phyloP scores from a whole-genome alignment of 129 eudicot genomes.

The Centella asiatica region DNA sequence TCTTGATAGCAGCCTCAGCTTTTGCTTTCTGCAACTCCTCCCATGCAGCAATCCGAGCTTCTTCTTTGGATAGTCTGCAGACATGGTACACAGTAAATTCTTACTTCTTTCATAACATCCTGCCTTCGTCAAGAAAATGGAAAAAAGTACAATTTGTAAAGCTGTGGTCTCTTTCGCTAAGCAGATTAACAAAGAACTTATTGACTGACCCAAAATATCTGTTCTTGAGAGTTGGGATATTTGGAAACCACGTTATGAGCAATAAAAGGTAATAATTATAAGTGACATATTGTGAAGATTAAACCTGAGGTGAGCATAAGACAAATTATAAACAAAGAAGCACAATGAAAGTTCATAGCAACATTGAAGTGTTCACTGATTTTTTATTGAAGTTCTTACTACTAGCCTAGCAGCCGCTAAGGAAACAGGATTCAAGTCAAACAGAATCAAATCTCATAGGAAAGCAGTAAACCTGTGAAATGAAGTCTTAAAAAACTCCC shows the following conservation, averaged over 20 bases:
- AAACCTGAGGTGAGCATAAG: too few relatives aligned
- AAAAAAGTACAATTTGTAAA: background rate
- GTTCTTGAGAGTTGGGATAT: too few relatives aligned
- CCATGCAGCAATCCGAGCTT: conserved; percentile 85
- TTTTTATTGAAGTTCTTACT: background rate
- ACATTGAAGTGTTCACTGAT: too few relatives aligned
- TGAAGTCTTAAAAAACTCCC: too few relatives aligned
- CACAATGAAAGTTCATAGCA: too few relatives aligned
- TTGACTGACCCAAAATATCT: background rate
- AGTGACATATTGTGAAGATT: too few relatives aligned
- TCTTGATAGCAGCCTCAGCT: conserved; percentile 77
- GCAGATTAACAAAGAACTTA: too few relatives aligned
- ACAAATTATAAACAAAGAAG: too few relatives aligned
- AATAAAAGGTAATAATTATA: too few relatives aligned
- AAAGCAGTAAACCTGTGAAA: background rate
- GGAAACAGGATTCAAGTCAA: background rate
- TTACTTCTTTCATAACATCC: background rate
- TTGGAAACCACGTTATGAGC: too few relatives aligned
- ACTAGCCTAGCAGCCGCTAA: background rate
- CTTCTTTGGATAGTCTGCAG: conserved; percentile 66
- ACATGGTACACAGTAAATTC: background rate
- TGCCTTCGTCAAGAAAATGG: background rate
- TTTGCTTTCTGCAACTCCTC: conserved; percentile 93
- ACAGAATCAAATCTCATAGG: background rate
- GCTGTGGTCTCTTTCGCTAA: too few relatives aligned